Conservation (phyloP, 345 rosid genomes). For the Euphorbia lathyris region DNA sequence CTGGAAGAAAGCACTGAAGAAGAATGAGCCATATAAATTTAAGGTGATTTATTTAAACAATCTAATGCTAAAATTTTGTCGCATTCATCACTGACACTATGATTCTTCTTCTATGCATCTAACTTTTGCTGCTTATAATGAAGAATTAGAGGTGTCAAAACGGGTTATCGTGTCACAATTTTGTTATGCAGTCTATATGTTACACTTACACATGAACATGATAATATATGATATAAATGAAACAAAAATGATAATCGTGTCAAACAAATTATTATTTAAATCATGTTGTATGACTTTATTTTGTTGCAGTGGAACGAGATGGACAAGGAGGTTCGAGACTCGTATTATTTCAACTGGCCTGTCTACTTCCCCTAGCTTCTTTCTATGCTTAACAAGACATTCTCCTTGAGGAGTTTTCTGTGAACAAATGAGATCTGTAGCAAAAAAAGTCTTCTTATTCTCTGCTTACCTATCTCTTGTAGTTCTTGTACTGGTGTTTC, state of each 20-base stretch:
- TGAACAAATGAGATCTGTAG: background rate
- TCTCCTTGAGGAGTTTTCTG: background rate
- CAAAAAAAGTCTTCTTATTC: background rate
- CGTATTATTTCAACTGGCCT: slow-evolving; percentile 82
- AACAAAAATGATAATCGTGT: too few species aligned
- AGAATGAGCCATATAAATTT: slow-evolving; percentile 74
- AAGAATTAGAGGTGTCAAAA: background rate
- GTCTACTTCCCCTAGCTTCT: slow-evolving; percentile 61
- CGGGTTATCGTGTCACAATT: too few species aligned
- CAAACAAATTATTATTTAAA: too few species aligned
- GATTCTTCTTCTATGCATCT: background rate
- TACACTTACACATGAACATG: too few species aligned
- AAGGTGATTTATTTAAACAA: slow-evolving; percentile 39
- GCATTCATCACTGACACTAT: background rate
- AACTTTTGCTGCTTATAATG: background rate
- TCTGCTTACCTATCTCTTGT: background rate
- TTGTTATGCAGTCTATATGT: too few species aligned
- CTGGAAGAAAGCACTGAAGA: slow-evolving; percentile 75
- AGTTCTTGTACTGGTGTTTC: slow-evolving; percentile 7
- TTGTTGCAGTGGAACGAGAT: slow-evolving; percentile 78
- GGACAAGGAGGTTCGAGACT: slow-evolving; percentile 66
- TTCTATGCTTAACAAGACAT: background rate
- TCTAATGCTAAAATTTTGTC: slow-evolving; percentile 1
- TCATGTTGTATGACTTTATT: background rate
- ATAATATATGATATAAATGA: too few species aligned